These are phyloP conservation scores for sorghum (Sorghum bicolor) DNA, from an alignment of 176 grass and related monocot species.

Conservation along the genomic window DNA sequence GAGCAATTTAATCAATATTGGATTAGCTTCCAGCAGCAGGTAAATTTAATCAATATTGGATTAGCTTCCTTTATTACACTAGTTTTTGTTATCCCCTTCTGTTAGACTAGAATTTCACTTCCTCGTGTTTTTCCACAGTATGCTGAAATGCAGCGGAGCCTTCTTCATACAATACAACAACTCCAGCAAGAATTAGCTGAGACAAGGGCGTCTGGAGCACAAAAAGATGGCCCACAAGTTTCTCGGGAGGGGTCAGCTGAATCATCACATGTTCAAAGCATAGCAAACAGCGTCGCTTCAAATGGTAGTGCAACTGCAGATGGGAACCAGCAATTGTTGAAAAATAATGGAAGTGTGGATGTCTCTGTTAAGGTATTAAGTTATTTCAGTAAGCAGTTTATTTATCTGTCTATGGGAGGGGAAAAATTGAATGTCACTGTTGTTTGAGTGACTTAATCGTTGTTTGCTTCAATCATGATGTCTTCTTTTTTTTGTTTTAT, in stretches of 20 bases:
- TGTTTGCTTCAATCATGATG: background rate
- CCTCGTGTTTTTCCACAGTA: slow-evolving; percentile 42
- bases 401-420: background rate
- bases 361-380: slow-evolving; percentile 55
- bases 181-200: slow-evolving; percentile 83
- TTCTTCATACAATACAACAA: slow-evolving; percentile 80
- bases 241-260: slow-evolving; percentile 59
- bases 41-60: too few species aligned
- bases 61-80: background rate
- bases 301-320: slow-evolving; percentile 60
- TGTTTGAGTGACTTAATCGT: background rate
- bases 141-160: slow-evolving; percentile 80
- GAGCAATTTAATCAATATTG: slow-evolving; percentile 97
- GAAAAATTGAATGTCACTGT: background rate
- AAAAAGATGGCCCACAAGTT: slow-evolving; percentile 66
- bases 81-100: background rate
- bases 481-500: background rate
- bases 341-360: slow-evolving; percentile 63
- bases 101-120: slow-evolving; percentile 7
- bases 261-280: slow-evolving; percentile 59
- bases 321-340: slow-evolving; percentile 31
- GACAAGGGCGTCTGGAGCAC: slow-evolving; percentile 51
- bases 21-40: slow-evolving; percentile 83
- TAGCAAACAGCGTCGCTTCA: slow-evolving; percentile 50
- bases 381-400: slow-evolving; percentile 10